These are phyloP conservation scores for Coprinopsis marcescibilis DNA, from an alignment of 768 basidiomycete genomes.

Conservation along the genomic window DNA sequence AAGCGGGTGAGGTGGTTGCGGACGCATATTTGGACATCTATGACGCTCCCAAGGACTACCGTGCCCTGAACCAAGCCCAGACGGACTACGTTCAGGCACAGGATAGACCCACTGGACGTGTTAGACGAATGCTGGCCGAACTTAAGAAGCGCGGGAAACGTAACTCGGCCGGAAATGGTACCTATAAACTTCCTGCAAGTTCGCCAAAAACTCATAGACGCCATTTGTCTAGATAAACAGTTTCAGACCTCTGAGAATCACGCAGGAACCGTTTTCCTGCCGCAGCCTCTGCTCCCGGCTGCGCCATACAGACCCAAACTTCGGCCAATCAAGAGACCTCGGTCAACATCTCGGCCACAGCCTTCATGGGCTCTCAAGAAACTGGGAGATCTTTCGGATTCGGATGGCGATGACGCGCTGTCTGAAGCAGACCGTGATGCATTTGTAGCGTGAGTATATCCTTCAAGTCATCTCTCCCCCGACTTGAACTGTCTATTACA, in stretches of 20 bases:
- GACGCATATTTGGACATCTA: constrained; percentile 69
- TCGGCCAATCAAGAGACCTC: background rate
- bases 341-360: background rate
- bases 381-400: constrained; percentile 45
- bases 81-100: constrained; percentile 62
- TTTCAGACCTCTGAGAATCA: background rate
- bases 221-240: background rate
- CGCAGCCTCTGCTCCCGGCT: background rate
- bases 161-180: no score
- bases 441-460: constrained; percentile 64
- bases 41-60: constrained; percentile 54
- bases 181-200: no score
- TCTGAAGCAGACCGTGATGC: constrained; percentile 69
- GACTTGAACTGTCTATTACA: constrained; percentile 17
- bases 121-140: constrained; percentile 43
- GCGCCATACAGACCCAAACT: constrained; percentile 20
- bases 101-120: constrained; percentile 64
- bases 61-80: constrained; percentile 45
- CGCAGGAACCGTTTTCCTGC: background rate
- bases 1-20: constrained; percentile 47
- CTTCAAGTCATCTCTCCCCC: background rate
- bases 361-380: constrained; percentile 19
- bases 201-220: no score
- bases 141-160: no score
- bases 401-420: constrained; percentile 57